phyloP scores from a whole-genome alignment of 2,329 filamentous ascomycete genomes.

The Bipolaris gigantea region DNA sequence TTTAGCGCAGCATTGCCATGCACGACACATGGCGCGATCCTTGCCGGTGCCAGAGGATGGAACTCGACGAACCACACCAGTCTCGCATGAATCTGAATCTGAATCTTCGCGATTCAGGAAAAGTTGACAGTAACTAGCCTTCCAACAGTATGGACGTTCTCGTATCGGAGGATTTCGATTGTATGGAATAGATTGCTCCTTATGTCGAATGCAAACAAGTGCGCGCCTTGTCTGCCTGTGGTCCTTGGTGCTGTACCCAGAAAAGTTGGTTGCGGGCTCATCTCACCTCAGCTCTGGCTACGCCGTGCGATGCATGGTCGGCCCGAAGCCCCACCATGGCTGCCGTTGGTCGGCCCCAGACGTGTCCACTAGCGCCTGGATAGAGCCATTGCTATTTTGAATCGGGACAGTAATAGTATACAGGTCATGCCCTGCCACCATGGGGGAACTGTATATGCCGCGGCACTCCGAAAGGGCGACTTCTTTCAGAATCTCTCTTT shows the following conservation, averaged over 20 bases:
- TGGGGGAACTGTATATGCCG: slow-evolving; percentile 16
- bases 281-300: slow-evolving; percentile 12
- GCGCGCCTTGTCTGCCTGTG: neutral
- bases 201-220: neutral
- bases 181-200: neutral
- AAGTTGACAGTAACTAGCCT: neutral
- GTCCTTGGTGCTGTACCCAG: neutral
- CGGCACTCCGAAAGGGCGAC: slow-evolving; percentile 12
- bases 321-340: slow-evolving; percentile 14
- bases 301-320: slow-evolving; percentile 6
- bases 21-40: slow-evolving; percentile 10
- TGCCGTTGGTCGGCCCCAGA: slow-evolving; percentile 14
- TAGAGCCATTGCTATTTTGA: slow-evolving; percentile 26
- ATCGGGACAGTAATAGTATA: slow-evolving; percentile 18
- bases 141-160: neutral
- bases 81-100: neutral
- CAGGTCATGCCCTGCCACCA: slow-evolving; percentile 21
- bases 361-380: slow-evolving; percentile 15
- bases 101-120: slow-evolving; percentile 1
- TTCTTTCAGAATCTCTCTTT: slow-evolving; percentile 13
- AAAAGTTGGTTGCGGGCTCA: slow-evolving; percentile 6
- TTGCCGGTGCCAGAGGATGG: slow-evolving; percentile 1
- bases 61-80: slow-evolving; percentile 2
- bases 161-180: neutral
- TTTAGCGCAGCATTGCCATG: slow-evolving; percentile 5